Evolutionary conservation across 108 stramenopile species (phyloP), one percentile per base, ranked within the genome.

Genomic region (Skeletonema tropicum): DNA sequence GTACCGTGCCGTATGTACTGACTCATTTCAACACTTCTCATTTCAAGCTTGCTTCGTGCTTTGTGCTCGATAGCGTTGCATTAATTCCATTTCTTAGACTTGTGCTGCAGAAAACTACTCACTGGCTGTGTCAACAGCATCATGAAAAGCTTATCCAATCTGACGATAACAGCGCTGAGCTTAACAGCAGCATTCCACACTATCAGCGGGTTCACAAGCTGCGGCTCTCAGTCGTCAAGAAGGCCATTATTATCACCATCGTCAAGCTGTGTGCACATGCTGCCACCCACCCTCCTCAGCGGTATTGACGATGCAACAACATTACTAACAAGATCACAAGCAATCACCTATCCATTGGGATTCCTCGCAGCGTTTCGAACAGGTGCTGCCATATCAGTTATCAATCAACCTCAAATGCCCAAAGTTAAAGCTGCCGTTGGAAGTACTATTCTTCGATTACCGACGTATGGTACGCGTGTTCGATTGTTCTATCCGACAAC

Each of bases 361-460:
- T 70, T 62, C n/a, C 3, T 48, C 60, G 75, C 75, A 21, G 68
- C 75, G 17, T 76, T 71, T 29, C 68, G 75, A 39, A 61, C 69
- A n/a, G 69, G 69, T 21, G 68, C 75, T 7, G 68, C 69, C 33
- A 31, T 71, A 19, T 42, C 66, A 17, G 75, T 70, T 41, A 42
- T 71, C 25, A 36, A 25, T 29, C 75, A 71, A 29, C 68, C 69
- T 26, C 69, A 32, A 57, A 61, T 61, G 59, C 75, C 75, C 8
- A 33, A 29, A 5, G 33, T 70, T 3, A 49, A 70, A 39, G 60
- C 11, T 35, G 31, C 36, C 0, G 75, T 70, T 14, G 75, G 75
- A 2, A 70, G 69, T 60, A 33, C 29, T 13, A 48, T 73, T n/a
- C 42, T 73, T 19, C 17, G 71, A 17, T 26, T 73, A 0, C 71